A percentile compares a stretch with the other conserved stretches of the same genome.
Conservation (phyloP, 2,329 filamentous ascomycete species). For the Trichoderma atrobrunneum region DNA sequence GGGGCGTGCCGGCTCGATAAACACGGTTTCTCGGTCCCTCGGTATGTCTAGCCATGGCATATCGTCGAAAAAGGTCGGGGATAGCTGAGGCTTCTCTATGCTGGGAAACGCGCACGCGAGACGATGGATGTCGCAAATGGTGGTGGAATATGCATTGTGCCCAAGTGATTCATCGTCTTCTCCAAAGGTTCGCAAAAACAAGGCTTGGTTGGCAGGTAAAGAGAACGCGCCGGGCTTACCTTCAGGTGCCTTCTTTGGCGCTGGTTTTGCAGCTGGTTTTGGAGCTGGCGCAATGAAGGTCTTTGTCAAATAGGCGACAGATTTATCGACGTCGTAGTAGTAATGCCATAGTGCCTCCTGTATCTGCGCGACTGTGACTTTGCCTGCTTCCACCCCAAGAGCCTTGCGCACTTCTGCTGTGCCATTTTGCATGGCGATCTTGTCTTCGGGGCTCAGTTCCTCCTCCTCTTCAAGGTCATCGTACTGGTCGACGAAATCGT, state of each 20-base stretch:
- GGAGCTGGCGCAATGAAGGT: conserved; percentile 48
- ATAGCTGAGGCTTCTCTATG: conserved; percentile 23
- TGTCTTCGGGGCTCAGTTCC: conserved; percentile 49
- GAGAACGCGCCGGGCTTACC: conserved; percentile 39
- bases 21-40: conserved; percentile 59
- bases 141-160: conserved; percentile 9
- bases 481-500: conserved; percentile 47
- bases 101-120: conserved; percentile 16
- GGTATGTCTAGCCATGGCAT: conserved; percentile 82
- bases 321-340: conserved; percentile 88
- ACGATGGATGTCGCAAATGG: neutral
- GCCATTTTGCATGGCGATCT: conserved; percentile 56
- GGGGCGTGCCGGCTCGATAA: conserved; percentile 56
- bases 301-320: conserved; percentile 75
- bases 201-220: conserved; percentile 30
- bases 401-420: conserved; percentile 64
- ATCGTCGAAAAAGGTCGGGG: conserved; percentile 69
- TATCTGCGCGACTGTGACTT: conserved; percentile 64
- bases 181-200: conserved; percentile 31
- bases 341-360: conserved; percentile 93
- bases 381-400: conserved; percentile 58
- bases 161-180: conserved; percentile 30
- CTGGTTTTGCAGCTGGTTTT: conserved; percentile 24
- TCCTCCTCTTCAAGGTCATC: conserved; percentile 47
- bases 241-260: conserved; percentile 42